Evolutionary conservation across 441 rosid species (phyloP), one percentile per base, ranked within the genome.

Genomic region (Flueggea neowawraea): DNA sequence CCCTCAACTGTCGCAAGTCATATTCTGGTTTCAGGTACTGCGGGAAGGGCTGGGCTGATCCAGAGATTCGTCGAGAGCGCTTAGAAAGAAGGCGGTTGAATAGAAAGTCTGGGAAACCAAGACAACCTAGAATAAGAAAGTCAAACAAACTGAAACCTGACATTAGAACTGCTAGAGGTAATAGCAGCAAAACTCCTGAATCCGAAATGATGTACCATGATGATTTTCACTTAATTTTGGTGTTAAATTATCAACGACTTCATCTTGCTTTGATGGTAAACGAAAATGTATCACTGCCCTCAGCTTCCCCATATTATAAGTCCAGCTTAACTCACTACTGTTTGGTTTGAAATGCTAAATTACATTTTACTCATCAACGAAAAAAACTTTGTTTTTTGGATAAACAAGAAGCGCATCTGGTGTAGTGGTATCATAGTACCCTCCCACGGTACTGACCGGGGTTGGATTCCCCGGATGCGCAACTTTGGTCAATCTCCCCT

Each of bases 381-480:
- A n/a, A n/a, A n/a, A n/a, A n/a, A n/a, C n/a, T n/a, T n/a, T n/a
- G n/a, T n/a, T n/a, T n/a, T n/a, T n/a, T n/a, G n/a, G n/a, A n/a
- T n/a, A n/a, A n/a, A n/a, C 45, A 43, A 6, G 45, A 43, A 11
- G 45, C 45, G 12, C 91, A 86, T 86, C 88, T 90, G 69, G 95
- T 88, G 91, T 91, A 88, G 96, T 87, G 97, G 97, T 87, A 87
- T 87, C 96, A 89, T 82, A 87, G 97, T 91, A 89, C 95, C 96
- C 96, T 86, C 95, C 92, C 96, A 87, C 95, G 95, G 91, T 88
- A 85, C 90, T 86, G 97, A 91, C 96, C 97, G 75, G 91, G 90
- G 89, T 91, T 89, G 94, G 87, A 88, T 88, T 91, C 87, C 96
- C 96, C 73, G 89, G 92, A 85, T 89, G 95, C 89, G 90, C 94